Conservation (phyloP, 805 yeast species). For the Cyberlindnera samutprakarnensis region DNA sequence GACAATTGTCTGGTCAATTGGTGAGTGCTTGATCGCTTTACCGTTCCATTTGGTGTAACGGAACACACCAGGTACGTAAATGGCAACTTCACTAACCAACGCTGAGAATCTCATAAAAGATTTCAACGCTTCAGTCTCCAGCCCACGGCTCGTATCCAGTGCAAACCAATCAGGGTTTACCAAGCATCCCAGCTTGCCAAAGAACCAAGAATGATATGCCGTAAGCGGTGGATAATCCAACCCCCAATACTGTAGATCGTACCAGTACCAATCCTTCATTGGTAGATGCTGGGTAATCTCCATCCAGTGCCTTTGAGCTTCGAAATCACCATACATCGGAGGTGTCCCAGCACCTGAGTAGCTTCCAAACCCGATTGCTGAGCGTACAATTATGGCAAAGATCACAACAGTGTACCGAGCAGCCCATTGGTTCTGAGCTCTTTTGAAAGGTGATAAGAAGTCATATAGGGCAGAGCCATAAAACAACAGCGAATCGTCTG, state of each 20-base stretch:
- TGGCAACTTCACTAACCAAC: constrained; percentile 60
- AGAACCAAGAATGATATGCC: constrained; percentile 80
- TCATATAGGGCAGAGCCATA: constrained; percentile 67
- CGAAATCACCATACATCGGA: constrained; percentile 93
- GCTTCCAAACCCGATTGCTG: constrained; percentile 85
- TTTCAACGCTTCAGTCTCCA: constrained; percentile 60
- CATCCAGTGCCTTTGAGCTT: constrained; percentile 98
- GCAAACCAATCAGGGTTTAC: constrained; percentile 71
- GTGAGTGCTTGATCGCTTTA: constrained; percentile 43
- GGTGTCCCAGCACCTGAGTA: constrained; percentile 66
- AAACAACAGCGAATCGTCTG: constrained; percentile 20
- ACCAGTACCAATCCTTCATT: constrained; percentile 75
- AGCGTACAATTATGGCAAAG: constrained; percentile 66
- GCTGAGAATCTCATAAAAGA: constrained; percentile 82
- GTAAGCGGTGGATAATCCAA: constrained; percentile 96
- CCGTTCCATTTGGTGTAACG: constrained; percentile 68
- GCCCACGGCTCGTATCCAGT: constrained; percentile 65
- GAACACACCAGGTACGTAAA: constrained; percentile 77
- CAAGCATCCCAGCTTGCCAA: constrained; percentile 65
- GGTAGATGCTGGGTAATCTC: constrained; percentile 81
- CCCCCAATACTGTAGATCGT: constrained; percentile 91
- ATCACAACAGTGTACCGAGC: constrained; percentile 70
- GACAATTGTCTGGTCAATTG: constrained; percentile 71
- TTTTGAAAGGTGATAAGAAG: constrained; percentile 68
- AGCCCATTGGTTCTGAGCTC: constrained; percentile 86